Conservation (phyloP, 1,284 basidiomycete species). For the Lentinula novae-zelandiae region DNA sequence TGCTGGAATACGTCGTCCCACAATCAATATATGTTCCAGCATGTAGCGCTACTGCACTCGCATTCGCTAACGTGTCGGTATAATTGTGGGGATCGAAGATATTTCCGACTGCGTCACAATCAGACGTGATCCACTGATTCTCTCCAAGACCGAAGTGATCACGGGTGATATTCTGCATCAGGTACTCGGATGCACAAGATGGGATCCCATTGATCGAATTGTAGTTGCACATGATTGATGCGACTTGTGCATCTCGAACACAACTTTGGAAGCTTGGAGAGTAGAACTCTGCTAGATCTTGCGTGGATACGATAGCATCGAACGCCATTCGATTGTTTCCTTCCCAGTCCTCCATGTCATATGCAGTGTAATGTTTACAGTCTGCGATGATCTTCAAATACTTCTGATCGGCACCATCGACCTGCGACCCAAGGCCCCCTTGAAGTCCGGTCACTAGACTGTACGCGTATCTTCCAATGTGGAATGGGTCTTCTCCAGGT, state of each 20-base stretch:
- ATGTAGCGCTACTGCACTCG: conserved; percentile 45
- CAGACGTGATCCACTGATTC: conserved; percentile 38
- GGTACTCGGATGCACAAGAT: conserved; percentile 46
- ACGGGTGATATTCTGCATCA: conserved; percentile 48
- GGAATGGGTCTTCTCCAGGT: conserved; percentile 56
- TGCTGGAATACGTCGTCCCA: conserved; percentile 40
- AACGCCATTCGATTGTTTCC: conserved; percentile 45
- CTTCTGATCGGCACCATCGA: conserved; percentile 18
- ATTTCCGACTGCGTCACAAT: conserved; percentile 39
- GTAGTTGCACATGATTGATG: conserved; percentile 57
- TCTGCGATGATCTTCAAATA: conserved; percentile 50
- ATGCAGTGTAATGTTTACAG: conserved; percentile 57
- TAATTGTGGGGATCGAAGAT: conserved; percentile 48
- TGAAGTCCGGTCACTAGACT: conserved; percentile 51
- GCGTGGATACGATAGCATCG: conserved; percentile 49
- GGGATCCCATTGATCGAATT: conserved; percentile 59
- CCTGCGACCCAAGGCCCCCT: conserved; percentile 47
- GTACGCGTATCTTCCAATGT: conserved; percentile 48
- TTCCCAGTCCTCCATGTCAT: conserved; percentile 54
- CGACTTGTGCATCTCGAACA: conserved; percentile 54
- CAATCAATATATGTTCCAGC: conserved; percentile 57
- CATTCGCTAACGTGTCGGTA: conserved; percentile 37
- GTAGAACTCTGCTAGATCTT: conserved; percentile 55
- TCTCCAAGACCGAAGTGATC: conserved; percentile 49
- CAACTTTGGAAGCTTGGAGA: conserved; percentile 52